These are phyloP conservation scores for Apiospora sp. DNA, from an alignment of 2,329 filamentous ascomycete genomes.

Conservation along the genomic window DNA sequence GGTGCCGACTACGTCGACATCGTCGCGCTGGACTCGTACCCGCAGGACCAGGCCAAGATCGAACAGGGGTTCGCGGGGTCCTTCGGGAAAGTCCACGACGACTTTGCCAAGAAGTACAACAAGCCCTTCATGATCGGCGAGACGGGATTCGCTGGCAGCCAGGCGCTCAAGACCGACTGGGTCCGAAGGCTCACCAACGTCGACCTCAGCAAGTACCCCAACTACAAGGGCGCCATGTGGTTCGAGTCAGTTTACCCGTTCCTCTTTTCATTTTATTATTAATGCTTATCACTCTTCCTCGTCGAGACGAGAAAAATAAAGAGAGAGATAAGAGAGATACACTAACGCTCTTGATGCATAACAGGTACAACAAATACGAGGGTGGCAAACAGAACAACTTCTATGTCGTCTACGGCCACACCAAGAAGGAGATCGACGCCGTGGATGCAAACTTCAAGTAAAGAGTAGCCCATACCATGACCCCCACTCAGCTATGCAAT, in stretches of 20 bases:
- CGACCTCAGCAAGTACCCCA: slow-evolving; percentile 27
- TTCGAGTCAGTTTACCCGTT: slow-evolving; percentile 27
- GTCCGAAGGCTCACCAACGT: slow-evolving; percentile 25
- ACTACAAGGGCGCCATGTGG: slow-evolving; percentile 30
- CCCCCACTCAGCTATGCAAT: neutral
- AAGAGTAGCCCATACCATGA: neutral
- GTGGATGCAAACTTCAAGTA: slow-evolving; percentile 26
- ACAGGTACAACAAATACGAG: neutral
- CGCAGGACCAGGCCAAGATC: slow-evolving; percentile 22
- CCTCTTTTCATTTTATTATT: neutral
- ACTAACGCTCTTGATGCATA: neutral
- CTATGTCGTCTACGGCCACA: slow-evolving; percentile 28
- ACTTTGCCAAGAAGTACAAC: slow-evolving; percentile 26
- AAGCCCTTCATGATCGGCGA: slow-evolving; percentile 30
- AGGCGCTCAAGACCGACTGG: slow-evolving; percentile 26
- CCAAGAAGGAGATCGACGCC: slow-evolving; percentile 22
- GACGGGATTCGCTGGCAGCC: slow-evolving; percentile 27
- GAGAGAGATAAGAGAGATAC: neutral
- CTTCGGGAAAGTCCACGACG: slow-evolving; percentile 26
- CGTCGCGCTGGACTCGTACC: slow-evolving; percentile 32
- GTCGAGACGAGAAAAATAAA: neutral
- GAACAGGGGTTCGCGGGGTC: slow-evolving; percentile 20
- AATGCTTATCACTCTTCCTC: neutral
- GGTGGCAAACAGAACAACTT: slow-evolving; percentile 27
- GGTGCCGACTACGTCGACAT: slow-evolving; percentile 32